Evolutionary conservation across 148 eudicot genomes (phyloP).

Genomic region (Pharnaceum exiguum): DNA sequence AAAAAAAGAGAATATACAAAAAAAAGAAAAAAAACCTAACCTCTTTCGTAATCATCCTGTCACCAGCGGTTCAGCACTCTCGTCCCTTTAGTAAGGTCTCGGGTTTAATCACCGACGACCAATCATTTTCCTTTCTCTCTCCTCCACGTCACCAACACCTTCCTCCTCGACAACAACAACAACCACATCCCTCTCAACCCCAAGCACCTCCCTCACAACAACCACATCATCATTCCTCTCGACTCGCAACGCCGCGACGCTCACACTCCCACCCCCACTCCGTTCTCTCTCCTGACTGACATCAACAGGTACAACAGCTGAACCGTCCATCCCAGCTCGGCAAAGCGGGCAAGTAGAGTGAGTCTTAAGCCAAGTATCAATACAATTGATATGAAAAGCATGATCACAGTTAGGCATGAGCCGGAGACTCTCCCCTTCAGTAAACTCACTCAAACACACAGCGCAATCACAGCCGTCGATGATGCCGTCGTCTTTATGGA

Average conservation of each 20-base stretch:
- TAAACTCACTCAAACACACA: slow-evolving; percentile 60
- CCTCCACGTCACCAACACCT: no score
- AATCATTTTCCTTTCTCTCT: slow-evolving; percentile 1
- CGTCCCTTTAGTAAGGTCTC: no score
- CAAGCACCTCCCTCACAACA: slow-evolving; percentile 13
- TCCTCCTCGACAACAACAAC: slow-evolving; percentile 6
- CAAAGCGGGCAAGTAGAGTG: slow-evolving; percentile 76
- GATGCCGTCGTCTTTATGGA: slow-evolving; percentile 40
- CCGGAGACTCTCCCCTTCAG: slow-evolving; percentile 51
- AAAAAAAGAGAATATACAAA: no score
- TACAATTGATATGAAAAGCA: slow-evolving; percentile 69
- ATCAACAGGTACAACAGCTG: not conserved
- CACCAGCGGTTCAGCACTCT: no score
- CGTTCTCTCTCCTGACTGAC: not conserved
- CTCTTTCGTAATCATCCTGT: no score
- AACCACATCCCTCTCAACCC: not conserved
- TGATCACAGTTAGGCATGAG: slow-evolving; percentile 73
- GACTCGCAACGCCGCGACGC: slow-evolving; percentile 23
- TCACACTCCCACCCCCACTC: not conserved
- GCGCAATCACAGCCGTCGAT: slow-evolving; percentile 64
- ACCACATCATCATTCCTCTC: slow-evolving; percentile 14
- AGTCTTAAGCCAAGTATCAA: slow-evolving; percentile 64
- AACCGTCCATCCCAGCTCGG: slow-evolving; percentile 30
- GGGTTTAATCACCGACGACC: no score
- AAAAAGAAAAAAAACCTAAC: no score